Conservation (phyloP, 1,284 basidiomycete species). For the Sanghuangporus weigelae region DNA sequence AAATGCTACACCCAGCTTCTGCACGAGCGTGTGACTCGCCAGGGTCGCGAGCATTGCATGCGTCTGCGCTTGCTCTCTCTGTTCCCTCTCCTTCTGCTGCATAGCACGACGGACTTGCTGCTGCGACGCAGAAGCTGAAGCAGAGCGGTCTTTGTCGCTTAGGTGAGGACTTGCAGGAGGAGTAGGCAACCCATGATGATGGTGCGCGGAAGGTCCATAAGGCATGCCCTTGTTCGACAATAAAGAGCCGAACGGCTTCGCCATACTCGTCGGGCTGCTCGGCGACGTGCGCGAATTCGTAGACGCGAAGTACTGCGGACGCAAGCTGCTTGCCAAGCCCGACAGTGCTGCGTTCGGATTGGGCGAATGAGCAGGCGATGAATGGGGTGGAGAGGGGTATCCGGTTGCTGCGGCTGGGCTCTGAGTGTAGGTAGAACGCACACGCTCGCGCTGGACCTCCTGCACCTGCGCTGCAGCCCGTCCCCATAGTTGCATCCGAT, state of each 20-base stretch:
- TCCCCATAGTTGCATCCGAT: conserved; percentile 84
- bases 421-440: conserved; percentile 14
- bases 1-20: conserved; percentile 64
- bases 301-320: conserved; percentile 49
- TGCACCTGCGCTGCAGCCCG: conserved; percentile 56
- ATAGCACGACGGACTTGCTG: conserved; percentile 23
- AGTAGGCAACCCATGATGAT: conserved; percentile 3
- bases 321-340: conserved; percentile 47
- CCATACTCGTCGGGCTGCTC: neutral
- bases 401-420: conserved; percentile 25
- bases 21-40: conserved; percentile 64
- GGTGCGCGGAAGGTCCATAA: conserved; percentile 8
- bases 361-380: conserved; percentile 23
- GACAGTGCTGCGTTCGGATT: conserved; percentile 26
- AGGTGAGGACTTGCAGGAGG: conserved; percentile 18
- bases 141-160: conserved; percentile 18
- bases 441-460: conserved; percentile 23
- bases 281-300: conserved; percentile 7
- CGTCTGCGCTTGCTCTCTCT: conserved; percentile 30
- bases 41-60: conserved; percentile 56
- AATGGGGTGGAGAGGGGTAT: conserved; percentile 26
- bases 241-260: conserved; percentile 31
- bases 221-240: conserved; percentile 45
- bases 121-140: conserved; percentile 7
- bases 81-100: conserved; percentile 2